These are phyloP conservation scores for Pestalotiopsis fici DNA, from an alignment of 2,329 filamentous ascomycete genomes.

Conservation along the genomic window DNA sequence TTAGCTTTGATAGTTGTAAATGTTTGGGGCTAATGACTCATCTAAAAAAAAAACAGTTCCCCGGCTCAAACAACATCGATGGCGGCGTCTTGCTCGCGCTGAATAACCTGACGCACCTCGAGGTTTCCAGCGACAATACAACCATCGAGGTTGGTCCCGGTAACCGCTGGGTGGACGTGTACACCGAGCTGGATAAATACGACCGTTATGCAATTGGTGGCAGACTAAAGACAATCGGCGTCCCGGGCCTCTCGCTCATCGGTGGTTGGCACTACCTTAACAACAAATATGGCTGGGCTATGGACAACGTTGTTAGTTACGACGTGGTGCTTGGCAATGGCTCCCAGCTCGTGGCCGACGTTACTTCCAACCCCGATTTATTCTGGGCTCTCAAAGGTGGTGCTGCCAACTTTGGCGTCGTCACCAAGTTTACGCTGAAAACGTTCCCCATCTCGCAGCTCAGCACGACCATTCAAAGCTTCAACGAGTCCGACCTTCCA, in stretches of 20 bases:
- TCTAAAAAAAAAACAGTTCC: constrained; percentile 25
- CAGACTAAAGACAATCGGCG: constrained; percentile 9
- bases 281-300: background rate
- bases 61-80: constrained; percentile 13
- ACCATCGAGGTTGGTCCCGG: constrained; percentile 4
- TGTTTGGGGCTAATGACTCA: background rate
- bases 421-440: background rate
- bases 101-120: constrained; percentile 10
- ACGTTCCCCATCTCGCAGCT: constrained; percentile 18
- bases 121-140: background rate
- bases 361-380: background rate
- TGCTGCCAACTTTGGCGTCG: background rate
- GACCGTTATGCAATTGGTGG: constrained; percentile 9
- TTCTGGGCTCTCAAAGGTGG: constrained; percentile 4
- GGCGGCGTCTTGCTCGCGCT: constrained; percentile 12
- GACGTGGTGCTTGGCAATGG: constrained; percentile 1
- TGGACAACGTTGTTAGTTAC: background rate
- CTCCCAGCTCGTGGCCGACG: background rate
- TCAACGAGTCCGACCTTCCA: constrained; percentile 22
- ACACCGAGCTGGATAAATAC: constrained; percentile 2
- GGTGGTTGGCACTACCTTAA: constrained; percentile 11
- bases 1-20: background rate
- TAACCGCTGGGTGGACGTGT: constrained; percentile 10
- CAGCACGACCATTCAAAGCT: constrained; percentile 33
- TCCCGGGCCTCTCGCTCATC: constrained; percentile 11